Conservation (phyloP, 129 eudicot genomes). For the Deinandra increscens region DNA sequence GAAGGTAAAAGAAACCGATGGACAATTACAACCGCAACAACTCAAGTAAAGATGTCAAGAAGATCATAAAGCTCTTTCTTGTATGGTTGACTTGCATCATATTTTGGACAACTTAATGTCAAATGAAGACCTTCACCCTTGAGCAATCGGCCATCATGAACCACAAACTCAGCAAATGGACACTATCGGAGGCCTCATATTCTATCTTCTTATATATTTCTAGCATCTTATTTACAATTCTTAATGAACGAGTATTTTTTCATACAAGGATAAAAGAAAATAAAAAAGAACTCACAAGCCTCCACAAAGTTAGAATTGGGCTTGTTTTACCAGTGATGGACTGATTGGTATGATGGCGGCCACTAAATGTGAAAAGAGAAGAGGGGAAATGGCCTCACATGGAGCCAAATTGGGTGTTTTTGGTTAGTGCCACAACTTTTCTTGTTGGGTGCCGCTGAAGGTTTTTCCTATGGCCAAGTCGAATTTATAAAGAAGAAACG, state of each 20-base stretch:
- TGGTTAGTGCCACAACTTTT: constrained; percentile 78
- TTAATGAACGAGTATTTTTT: constrained; percentile 60
- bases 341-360: constrained; percentile 64
- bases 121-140: constrained; percentile 88
- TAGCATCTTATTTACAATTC: constrained; percentile 63
- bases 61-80: constrained; percentile 76
- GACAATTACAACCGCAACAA: constrained; percentile 49
- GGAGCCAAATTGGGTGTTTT: too few species aligned
- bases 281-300: constrained; percentile 58
- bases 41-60: constrained; percentile 79
- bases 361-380: constrained; percentile 48
- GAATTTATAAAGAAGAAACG: too few species aligned
- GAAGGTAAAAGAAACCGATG: constrained; percentile 16
- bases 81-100: constrained; percentile 75
- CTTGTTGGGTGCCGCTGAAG: constrained; percentile 83
- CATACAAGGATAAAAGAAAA: constrained; percentile 43
- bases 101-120: constrained; percentile 83
- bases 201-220: constrained; percentile 63
- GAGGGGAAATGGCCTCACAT: constrained; percentile 32
- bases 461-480: too few species aligned
- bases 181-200: constrained; percentile 64
- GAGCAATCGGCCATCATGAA: constrained; percentile 82
- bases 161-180: constrained; percentile 45
- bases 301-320: constrained; percentile 68
- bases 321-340: constrained; percentile 52